Base-by-base conservation (phyloP, 257 asterid genomes). In the Echites panduratus region DNA sequence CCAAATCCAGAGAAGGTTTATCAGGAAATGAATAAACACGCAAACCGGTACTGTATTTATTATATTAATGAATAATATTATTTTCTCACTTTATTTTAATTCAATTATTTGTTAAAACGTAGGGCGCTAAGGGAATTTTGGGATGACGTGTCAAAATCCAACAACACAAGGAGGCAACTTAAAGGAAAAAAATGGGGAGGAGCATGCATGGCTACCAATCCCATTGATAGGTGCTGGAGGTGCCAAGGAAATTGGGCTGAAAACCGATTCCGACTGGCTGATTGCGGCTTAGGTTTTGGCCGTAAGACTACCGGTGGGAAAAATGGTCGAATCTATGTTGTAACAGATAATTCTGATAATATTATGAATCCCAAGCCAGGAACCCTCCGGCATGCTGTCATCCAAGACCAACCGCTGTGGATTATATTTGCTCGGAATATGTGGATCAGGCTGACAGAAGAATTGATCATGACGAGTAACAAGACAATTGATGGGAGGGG, bases 401-500 rank as follows among this genome's bases (percentile, higher is more conserved):
- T 88, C 74, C 98, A 90, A 16, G 80, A 75, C 71, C 85, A 77
- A 61, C 96, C 97, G 0, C 38, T 90, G 41, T 93, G 98, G 98
- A 90, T 93, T 83, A 82, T 82, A 61, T 93, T 93, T 82, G 70
- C 71, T 3, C 61, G 76, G 0, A 54, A 66, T 77, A 93, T 93
- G 97, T 27, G 43, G 43, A 93, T 93, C 63, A 80, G 83, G 50
- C 89, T 93, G 3, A 19, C 61, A 0, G 90, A 89, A 43, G 98
- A 93, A 68, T 66, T 91, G 58, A 83, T 93, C 53, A 58, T 93
- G 80, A 53, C 70, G 45, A 35, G 96, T 29, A 85, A 93, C 78
- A 93, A 90, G 84, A 93, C 98, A 43, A 93, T 93, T 57, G 98
- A 93, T 35, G 98, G 70, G 0, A 96, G 98, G 0, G 98, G 98